These are phyloP conservation scores for Mucor circinelloides DNA, from an alignment of 371 early-diverging fungal species.

Conservation along the genomic window DNA sequence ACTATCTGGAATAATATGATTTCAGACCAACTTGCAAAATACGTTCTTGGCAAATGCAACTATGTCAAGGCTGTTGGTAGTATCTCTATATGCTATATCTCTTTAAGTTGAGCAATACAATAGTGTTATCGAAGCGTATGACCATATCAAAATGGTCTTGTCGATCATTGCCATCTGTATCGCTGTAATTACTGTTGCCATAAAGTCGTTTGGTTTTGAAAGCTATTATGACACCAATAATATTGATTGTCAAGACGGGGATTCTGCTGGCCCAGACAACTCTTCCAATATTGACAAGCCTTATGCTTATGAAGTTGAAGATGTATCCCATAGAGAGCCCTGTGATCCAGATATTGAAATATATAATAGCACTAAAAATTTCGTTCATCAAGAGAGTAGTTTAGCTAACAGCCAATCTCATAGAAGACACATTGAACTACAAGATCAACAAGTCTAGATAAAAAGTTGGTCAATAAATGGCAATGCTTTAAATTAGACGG, in stretches of 20 bases:
- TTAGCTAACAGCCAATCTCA: no score
- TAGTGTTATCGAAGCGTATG: conserved; percentile 34
- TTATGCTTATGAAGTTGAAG: neutral
- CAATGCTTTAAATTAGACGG: neutral
- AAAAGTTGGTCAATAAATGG: no score
- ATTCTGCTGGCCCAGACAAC: neutral
- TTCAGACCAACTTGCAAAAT: conserved; percentile 28
- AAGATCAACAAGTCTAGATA: no score
- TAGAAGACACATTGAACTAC: no score
- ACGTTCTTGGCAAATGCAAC: conserved; percentile 43
- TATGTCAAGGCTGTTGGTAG: conserved; percentile 27
- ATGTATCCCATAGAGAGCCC: neutral
- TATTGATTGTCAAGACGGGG: neutral
- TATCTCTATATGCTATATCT: conserved; percentile 21
- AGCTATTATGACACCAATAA: neutral
- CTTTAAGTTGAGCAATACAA: conserved; percentile 36
- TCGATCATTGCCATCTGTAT: conserved; percentile 35
- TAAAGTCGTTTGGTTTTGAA: conserved; percentile 44
- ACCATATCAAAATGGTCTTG: conserved; percentile 29
- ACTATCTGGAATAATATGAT: conserved; percentile 44
- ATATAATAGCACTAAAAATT: no score
- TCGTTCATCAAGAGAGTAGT: no score
- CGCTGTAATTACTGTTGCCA: conserved; percentile 33
- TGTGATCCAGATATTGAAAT: no score
- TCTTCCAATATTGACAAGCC: neutral